Percentiles rank a stretch among this genome's conserved stretches.
Evolutionary conservation across 225 moss, liverwort and hornwort genomes (phyloP).

Genomic region (Pseudoscleropodium purum): DNA sequence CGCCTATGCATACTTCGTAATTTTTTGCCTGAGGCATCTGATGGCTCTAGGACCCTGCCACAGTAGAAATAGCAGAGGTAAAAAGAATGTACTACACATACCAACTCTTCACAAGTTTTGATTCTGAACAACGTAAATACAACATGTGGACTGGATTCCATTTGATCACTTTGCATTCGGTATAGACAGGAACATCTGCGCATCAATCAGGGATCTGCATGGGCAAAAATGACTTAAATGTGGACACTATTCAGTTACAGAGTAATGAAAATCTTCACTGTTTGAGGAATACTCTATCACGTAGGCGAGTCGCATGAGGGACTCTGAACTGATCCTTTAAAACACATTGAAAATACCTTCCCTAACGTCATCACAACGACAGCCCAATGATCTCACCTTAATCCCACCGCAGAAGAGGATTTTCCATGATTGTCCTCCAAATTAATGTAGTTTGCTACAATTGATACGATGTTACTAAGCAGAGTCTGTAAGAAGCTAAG

Average conservation of each 20-base stretch:
- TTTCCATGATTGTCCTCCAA: constrained; percentile 35
- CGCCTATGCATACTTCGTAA: constrained; percentile 32
- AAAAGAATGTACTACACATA: background rate
- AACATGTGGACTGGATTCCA: background rate
- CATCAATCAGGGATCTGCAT: background rate
- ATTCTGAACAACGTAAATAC: background rate
- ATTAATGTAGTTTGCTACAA: constrained; percentile 64
- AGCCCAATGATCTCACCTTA: constrained; percentile 17
- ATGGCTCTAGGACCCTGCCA: constrained; percentile 27
- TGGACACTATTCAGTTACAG: background rate
- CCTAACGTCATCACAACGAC: background rate
- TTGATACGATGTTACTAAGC: constrained; percentile 52
- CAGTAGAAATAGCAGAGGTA: background rate
- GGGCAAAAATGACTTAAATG: background rate
- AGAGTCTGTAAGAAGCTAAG: constrained; percentile 47
- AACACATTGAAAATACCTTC: background rate
- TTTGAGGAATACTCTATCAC: background rate
- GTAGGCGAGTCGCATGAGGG: background rate
- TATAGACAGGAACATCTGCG: background rate
- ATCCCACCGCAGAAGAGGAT: constrained; percentile 15
- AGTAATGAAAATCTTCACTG: background rate
- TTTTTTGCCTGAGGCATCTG: constrained; percentile 13
- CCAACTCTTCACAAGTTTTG: background rate
- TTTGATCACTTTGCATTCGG: background rate
- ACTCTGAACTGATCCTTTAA: background rate